A percentile compares a stretch with the other conserved stretches of the same genome.
These are phyloP conservation scores for Macrolepiota dolichaula DNA, from an alignment of 768 basidiomycete species.

Conservation along the genomic window DNA sequence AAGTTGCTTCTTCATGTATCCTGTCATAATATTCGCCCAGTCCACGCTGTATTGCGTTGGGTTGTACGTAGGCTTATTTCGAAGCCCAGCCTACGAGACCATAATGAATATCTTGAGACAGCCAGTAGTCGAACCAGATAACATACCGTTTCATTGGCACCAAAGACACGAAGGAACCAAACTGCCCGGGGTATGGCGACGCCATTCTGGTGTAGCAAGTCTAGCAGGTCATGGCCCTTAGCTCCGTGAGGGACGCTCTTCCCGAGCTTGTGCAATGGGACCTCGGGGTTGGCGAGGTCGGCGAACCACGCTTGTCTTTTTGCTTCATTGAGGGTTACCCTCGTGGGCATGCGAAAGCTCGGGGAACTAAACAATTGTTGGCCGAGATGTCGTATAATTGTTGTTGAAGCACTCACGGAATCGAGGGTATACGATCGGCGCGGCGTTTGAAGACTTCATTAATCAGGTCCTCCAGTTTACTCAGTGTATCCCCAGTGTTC, in stretches of 20 bases:
- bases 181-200: conserved; percentile 80
- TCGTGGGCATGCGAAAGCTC: conserved; percentile 76
- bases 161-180: conserved; percentile 85
- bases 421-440: conserved; percentile 47
- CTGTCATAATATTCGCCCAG: conserved; percentile 79
- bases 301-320: conserved; percentile 82
- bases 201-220: conserved; percentile 70
- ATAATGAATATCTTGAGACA: background rate
- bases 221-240: conserved; percentile 81
- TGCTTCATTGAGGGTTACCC: conserved; percentile 76
- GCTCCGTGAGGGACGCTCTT: conserved; percentile 86
- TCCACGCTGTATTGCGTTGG: conserved; percentile 82
- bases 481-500: conserved; percentile 43
- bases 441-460: conserved; percentile 69
- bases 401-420: conserved; percentile 53
- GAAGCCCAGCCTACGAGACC: conserved; percentile 57
- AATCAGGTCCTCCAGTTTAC: conserved; percentile 71
- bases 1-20: conserved; percentile 81
- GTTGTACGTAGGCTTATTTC: conserved; percentile 78
- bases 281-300: conserved; percentile 76
- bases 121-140: background rate
- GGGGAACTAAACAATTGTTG: conserved; percentile 39
- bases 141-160: conserved; percentile 80
- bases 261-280: conserved; percentile 77
- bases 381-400: background rate